A percentile compares a stretch with the other conserved stretches of the same genome.
phyloP scores from a whole-genome alignment of 2,329 filamentous ascomycete species.

The Orbilia brochopaga region DNA sequence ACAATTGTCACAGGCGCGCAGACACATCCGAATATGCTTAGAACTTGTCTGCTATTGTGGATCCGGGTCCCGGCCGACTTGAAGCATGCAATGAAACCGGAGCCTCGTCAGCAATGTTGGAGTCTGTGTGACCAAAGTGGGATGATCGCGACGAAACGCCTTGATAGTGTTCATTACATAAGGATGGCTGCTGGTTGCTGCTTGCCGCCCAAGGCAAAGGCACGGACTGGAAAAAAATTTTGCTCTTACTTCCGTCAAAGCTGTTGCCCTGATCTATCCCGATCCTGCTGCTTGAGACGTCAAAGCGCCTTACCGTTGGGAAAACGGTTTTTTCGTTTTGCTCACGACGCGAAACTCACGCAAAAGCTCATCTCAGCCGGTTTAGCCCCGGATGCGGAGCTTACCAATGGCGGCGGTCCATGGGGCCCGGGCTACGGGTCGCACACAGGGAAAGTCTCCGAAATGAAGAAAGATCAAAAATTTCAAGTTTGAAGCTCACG shows the following conservation, averaged over 20 bases:
- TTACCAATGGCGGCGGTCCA: neutral
- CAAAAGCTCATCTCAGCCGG: too few relatives aligned
- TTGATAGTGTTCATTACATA: too few relatives aligned
- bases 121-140: neutral
- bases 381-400: too few relatives aligned
- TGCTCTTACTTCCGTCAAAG: neutral
- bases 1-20: neutral
- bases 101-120: neutral
- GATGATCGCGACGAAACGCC: neutral
- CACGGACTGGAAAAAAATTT: constrained; percentile 4
- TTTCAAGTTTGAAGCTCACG: neutral
- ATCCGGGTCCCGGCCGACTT: neutral
- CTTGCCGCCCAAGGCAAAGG: too few relatives aligned
- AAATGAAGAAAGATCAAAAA: constrained; percentile 23
- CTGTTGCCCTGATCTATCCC: too few relatives aligned
- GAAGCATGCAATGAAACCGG: neutral
- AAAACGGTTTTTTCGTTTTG: constrained; percentile 35
- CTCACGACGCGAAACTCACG: constrained; percentile 1
- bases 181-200: too few relatives aligned
- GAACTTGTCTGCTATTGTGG: neutral
- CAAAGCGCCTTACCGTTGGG: constrained; percentile 42
- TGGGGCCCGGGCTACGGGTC: constrained; percentile 20
- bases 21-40: neutral
- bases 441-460: constrained; percentile 49
- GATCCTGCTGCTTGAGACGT: constrained; percentile 19